A percentile compares a stretch with the other conserved stretches of the same genome.
Evolutionary conservation across 2,329 filamentous ascomycete species (phyloP).

Genomic region (Coniochaeta hoffmannii): DNA sequence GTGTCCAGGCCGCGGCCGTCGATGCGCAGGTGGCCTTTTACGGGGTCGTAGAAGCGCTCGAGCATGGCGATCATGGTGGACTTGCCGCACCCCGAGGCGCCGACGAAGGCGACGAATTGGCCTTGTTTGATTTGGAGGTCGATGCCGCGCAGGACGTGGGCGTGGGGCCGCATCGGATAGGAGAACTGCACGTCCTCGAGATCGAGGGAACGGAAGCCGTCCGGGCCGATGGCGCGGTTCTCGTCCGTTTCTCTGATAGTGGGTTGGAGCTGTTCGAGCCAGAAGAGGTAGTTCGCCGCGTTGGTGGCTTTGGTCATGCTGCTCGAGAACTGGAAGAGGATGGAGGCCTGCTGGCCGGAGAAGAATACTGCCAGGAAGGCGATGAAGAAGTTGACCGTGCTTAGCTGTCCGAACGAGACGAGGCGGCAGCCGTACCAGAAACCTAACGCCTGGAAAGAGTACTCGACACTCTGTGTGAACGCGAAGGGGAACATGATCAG

Average conservation of each 20-base stretch:
- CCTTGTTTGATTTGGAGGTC: slow-evolving; percentile 30
- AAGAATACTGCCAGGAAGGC: slow-evolving; percentile 44
- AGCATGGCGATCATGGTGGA: slow-evolving; percentile 51
- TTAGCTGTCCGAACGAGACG: slow-evolving; percentile 36
- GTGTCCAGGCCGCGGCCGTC: slow-evolving; percentile 22
- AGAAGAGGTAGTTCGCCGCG: slow-evolving; percentile 41
- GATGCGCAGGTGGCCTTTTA: slow-evolving; percentile 29
- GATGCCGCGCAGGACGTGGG: slow-evolving; percentile 28
- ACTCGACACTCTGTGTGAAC: slow-evolving; percentile 32
- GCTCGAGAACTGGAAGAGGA: slow-evolving; percentile 27
- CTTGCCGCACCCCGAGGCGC: slow-evolving; percentile 50
- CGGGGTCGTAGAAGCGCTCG: slow-evolving; percentile 32
- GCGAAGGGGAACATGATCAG: slow-evolving; percentile 36
- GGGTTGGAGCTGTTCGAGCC: slow-evolving; percentile 19
- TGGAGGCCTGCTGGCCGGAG: slow-evolving; percentile 31
- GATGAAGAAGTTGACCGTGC: slow-evolving; percentile 37
- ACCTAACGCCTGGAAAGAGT: slow-evolving; percentile 10
- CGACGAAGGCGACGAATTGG: slow-evolving; percentile 47
- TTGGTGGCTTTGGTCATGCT: slow-evolving; percentile 38
- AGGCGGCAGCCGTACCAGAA: slow-evolving; percentile 29
- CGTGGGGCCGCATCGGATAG: slow-evolving; percentile 42
- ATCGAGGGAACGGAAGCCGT: slow-evolving; percentile 13
- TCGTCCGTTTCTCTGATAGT: not conserved
- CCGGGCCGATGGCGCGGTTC: not conserved
- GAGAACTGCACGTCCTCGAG: slow-evolving; percentile 52